Evolutionary conservation across 768 basidiomycete genomes (phyloP), one percentile per base, ranked within the genome.

Genomic region (Leccinum incarnatum): DNA sequence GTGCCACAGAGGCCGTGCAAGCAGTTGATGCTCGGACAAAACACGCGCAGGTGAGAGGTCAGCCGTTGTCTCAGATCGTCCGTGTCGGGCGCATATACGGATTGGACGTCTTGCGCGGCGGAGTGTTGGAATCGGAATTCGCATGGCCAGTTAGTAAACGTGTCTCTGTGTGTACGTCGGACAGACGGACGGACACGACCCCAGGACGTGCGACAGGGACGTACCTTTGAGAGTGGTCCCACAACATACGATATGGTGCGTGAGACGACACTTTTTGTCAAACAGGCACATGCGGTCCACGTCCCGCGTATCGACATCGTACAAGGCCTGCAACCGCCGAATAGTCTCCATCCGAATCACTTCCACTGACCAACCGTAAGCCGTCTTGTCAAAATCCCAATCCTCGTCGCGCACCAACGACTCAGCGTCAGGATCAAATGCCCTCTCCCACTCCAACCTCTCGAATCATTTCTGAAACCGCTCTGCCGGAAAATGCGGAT

Each of bases 371-470:
- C n/a, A n/a, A n/a, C n/a, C n/a, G n/a, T n/a, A n/a, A n/a, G n/a
- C n/a, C n/a, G n/a, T n/a, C n/a, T n/a, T n/a, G n/a, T n/a, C n/a
- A n/a, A n/a, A n/a, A n/a, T n/a, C n/a, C n/a, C n/a, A n/a, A n/a
- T n/a, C n/a, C n/a, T n/a, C n/a, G n/a, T n/a, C n/a, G n/a, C n/a
- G 34, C 29, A 29, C 29, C 14, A 36, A 14, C 14, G 14, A 36
- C 34, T 74, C 56, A 84, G 83, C 61, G 55, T 85, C 83, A 0
- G 83, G 82, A 67, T 84, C 64, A 50, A 77, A 73, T 42, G 78
- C 72, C 0, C 57, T 62, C 56, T 79, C 77, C 83, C 76, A 77
- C 3, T 67, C 69, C 21, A 74, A 59, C 0, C 2, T 7, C 0
- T 62, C 40, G 58, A 77, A 78, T 0, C 7, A 5, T n/a, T 11